Conservation (phyloP, 2,329 filamentous ascomycete species). For the Fusarium sp. region DNA sequence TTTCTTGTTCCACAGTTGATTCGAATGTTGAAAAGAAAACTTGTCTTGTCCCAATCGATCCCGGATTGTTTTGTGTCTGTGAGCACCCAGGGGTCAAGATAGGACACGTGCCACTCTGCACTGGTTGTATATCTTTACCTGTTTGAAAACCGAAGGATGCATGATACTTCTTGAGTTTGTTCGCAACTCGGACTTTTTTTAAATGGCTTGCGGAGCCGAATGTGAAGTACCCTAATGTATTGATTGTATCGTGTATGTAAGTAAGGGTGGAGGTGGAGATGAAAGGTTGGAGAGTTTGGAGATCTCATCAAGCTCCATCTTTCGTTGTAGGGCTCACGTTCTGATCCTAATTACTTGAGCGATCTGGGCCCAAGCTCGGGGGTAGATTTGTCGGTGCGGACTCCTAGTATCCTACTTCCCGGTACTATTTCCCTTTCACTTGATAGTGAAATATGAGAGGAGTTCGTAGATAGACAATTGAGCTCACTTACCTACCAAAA, state of each 20-base stretch:
- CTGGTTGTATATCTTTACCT: slow-evolving; percentile 27
- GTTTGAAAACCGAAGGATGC: slow-evolving; percentile 6
- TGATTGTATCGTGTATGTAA: not conserved
- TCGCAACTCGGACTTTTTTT: not conserved
- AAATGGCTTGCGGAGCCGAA: slow-evolving; percentile 1
- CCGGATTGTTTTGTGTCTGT: slow-evolving; percentile 3
- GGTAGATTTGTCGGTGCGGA: slow-evolving; percentile 26
- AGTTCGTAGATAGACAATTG: not conserved
- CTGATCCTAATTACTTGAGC: not conserved
- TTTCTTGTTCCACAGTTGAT: slow-evolving; percentile 7
- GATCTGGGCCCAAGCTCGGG: not conserved
- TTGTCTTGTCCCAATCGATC: slow-evolving; percentile 1
- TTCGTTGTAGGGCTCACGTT: slow-evolving; percentile 11
- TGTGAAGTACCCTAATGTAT: not conserved
- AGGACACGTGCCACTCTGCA: slow-evolving; percentile 40
- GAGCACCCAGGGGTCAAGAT: slow-evolving; percentile 18
- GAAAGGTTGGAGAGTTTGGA: slow-evolving; percentile 32
- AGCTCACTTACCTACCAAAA: not conserved
- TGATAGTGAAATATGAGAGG: not conserved
- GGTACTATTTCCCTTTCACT: not conserved
- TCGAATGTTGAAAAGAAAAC: slow-evolving; percentile 10
- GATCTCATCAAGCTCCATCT: slow-evolving; percentile 15
- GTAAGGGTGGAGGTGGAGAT: slow-evolving; percentile 26
- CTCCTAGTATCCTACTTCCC: slow-evolving; percentile 2
- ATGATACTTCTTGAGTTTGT: slow-evolving; percentile 3